These are phyloP conservation scores for Chlorella sp. DNA, from an alignment of 139 green algal genomes.

Conservation along the genomic window DNA sequence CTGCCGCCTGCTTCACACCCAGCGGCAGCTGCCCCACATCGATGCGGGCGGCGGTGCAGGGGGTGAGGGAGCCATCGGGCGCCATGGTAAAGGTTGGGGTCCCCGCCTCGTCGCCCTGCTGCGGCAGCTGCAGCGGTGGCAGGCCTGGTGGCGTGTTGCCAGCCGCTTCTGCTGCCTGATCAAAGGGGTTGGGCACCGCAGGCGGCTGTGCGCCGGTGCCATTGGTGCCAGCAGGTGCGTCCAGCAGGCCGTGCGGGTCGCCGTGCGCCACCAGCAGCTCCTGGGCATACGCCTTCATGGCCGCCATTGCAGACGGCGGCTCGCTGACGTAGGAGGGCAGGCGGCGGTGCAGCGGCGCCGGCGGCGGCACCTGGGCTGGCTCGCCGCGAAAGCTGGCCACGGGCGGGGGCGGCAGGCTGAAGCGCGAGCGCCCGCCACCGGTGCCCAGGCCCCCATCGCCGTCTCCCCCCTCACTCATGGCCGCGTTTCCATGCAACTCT, in stretches of 20 bases:
- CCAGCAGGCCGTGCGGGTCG: neutral
- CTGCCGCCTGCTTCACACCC: too few relatives aligned
- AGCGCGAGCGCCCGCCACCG: neutral
- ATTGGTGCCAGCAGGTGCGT: too few relatives aligned
- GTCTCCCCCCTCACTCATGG: too few relatives aligned
- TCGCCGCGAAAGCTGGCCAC: neutral
- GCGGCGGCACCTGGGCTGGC: too few relatives aligned
- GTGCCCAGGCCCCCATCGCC: neutral
- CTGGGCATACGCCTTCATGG: neutral
- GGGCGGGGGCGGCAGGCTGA: too few relatives aligned
- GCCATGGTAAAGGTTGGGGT: too few relatives aligned
- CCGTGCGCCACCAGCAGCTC: constrained; percentile 14
- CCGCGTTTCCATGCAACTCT: too few relatives aligned
- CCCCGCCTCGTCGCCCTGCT: too few relatives aligned
- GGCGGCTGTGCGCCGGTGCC: neutral
- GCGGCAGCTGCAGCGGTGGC: neutral
- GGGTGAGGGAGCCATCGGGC: too few relatives aligned
- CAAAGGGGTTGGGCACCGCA: too few relatives aligned
- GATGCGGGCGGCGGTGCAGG: too few relatives aligned
- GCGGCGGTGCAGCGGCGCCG: neutral
- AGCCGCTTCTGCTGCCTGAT: neutral
- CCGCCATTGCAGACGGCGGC: neutral
- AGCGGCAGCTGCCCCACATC: too few relatives aligned
- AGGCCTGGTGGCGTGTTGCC: neutral
- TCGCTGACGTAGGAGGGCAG: constrained; percentile 26